Evolutionary conservation across 2,329 filamentous ascomycete genomes (phyloP), one percentile per base, ranked within the genome.

Genomic region (Diaporthe nobilis): DNA sequence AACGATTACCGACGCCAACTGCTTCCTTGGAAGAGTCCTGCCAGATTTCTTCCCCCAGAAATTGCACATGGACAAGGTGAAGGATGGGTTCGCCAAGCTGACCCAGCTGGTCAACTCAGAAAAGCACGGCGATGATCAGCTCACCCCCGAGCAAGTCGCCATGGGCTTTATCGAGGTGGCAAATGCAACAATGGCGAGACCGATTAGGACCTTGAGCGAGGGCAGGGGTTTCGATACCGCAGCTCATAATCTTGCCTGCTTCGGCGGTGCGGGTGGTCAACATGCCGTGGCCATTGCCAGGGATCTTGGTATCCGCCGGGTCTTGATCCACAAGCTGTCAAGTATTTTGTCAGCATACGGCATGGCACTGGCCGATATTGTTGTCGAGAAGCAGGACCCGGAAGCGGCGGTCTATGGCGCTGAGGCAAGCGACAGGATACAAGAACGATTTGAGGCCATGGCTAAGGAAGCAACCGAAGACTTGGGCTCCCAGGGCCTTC

Each of bases 191-290:
- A 97, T 97, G 94, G 94, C 93, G 4, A 88, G 95, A 47, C 95
- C 95, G 0, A 98, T 98, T 77, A 90, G 95, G 55, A 95, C 94
- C 39, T 88, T 97, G 76, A 97, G 95, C 0, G 95, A 98, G 83
- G 95, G 95, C 25, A 94, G 95, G 82, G 95, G 95, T 0, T 94
- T 96, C 77, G 95, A 97, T 81, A 96, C 95, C 0, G 94, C 93
- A 1, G 94, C 94, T 77, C 95, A 98, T 83, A 88, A 94, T 34
- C 88, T 98, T 34, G 94, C 95, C 1, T 67, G 58, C 34, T 75
- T 75, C 42, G 74, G 74, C 12, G 74, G 74, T 34, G 74, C 95
- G 0, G 95, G 95, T 72, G 94, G 94, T 0, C 94, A 97, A 80
- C 94, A 97, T 81, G 95, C 94, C 1, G 93, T 95, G 42, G 94